These are phyloP conservation scores for Vaccinium vitisidaea DNA, from an alignment of 148 eudicot genomes.

Conservation along the genomic window DNA sequence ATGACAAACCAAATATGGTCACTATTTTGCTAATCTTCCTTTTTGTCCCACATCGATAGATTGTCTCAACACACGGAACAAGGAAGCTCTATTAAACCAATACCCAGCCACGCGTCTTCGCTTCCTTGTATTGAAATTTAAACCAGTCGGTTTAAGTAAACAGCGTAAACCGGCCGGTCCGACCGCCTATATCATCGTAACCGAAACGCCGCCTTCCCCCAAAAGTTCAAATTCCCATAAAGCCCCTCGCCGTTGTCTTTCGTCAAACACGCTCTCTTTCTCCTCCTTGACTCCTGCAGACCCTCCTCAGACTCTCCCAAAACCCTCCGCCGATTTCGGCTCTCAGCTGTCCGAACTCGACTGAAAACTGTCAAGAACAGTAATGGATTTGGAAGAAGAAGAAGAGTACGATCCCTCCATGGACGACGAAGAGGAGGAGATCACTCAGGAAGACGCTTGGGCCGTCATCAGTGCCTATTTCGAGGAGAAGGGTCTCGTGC, in stretches of 20 bases:
- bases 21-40: no score
- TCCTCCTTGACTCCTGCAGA: neutral
- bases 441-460: constrained; percentile 97
- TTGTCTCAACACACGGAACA: no score
- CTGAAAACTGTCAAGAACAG: neutral
- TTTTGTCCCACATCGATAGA: no score
- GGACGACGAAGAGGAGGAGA: constrained; percentile 69
- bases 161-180: neutral
- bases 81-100: no score
- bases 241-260: neutral
- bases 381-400: constrained; percentile 25
- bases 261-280: neutral
- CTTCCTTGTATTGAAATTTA: no score
- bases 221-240: neutral
- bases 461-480: constrained; percentile 92
- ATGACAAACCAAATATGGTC: no score
- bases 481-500: constrained; percentile 87
- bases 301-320: neutral
- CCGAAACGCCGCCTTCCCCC: neutral
- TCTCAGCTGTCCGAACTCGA: neutral
- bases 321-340: neutral
- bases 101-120: no score
- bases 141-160: no score
- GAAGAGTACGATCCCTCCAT: constrained; percentile 28
- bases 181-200: neutral